Conservation (phyloP, 129 eudicot genomes). For the Ambrosia trifida region DNA sequence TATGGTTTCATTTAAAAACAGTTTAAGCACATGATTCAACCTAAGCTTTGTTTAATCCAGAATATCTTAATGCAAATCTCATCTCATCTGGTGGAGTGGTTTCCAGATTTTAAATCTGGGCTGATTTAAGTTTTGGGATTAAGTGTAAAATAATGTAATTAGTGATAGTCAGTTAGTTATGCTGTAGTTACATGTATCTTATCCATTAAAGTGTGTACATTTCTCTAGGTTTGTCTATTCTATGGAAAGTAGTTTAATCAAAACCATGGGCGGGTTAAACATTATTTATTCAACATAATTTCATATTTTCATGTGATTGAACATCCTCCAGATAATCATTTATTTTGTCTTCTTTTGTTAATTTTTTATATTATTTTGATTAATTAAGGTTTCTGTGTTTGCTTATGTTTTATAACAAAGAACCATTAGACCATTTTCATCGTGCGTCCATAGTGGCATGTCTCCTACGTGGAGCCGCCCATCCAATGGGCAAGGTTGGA, state of each 20-base stretch:
- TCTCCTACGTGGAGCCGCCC: too few species aligned
- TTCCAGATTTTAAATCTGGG: conserved; percentile 9
- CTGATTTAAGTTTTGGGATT: conserved; percentile 1
- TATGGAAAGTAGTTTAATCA: not conserved
- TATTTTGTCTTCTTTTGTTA: not conserved
- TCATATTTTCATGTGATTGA: conserved; percentile 18
- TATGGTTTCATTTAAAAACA: not conserved
- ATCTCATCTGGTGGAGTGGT: conserved; percentile 23
- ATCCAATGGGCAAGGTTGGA: too few species aligned
- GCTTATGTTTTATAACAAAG: not conserved
- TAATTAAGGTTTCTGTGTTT: not conserved
- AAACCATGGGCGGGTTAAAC: conserved; percentile 35
- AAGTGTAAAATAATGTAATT: not conserved
- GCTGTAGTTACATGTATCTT: not conserved
- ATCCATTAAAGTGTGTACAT: conserved; percentile 5
- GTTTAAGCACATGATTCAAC: not conserved
- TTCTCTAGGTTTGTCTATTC: not conserved
- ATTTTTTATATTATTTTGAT: conserved; percentile 7
- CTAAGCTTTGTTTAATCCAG: conserved; percentile 7
- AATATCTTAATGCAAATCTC: conserved; percentile 11
- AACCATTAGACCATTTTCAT: not conserved
- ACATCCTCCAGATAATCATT: conserved; percentile 5
- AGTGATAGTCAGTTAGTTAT: not conserved
- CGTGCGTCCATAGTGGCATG: too few species aligned
- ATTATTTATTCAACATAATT: conserved; percentile 22